Evolutionary conservation across 2,329 filamentous ascomycete genomes (phyloP), one percentile per base, ranked within the genome.

Genomic region (Microthyrium microscopicum): DNA sequence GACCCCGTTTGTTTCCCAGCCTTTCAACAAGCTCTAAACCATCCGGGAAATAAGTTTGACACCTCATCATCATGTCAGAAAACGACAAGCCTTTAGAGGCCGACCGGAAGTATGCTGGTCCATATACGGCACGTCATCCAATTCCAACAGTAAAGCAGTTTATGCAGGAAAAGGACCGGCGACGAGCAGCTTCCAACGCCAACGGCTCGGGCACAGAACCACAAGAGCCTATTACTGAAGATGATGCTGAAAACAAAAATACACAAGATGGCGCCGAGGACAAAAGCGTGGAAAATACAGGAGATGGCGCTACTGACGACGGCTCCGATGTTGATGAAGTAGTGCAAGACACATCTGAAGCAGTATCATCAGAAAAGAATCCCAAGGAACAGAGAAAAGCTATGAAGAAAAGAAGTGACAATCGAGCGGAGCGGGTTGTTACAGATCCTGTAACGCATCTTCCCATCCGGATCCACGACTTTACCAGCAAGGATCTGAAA

Each of bases 391-490:
- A 58, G 38, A 50, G 63, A 25, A 66, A 66, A 46, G 42, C 49
- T 9, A 58, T 66, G 56, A 63, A 66, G 45, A 58, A 64, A 37
- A 54, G 52, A 38, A 55, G 50, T 29, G 53, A 58, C 20, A 58
- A 64, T 37, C 54, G 58, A 20, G 58, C 61, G 18, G 61, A 64
- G 37, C 57, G 66, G 38, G 63, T 77, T 46, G 76, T 81, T 29
- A 81, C 75, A 1, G 77, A 82, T 45, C 76, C 76, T 0, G 64
- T 81, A 25, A 82, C 77, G 2, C 77, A 81, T 51, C 58, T 81
- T 3, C 74, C 75, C 2, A 64, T 80, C 30, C 59, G 55, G 22
- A 75, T 80, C 22, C 72, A 77, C 46, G 77, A 81, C 46, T 73
- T 73, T 44, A 79, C 75, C 1, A 60, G 65, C 19, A 65, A 70